Evolutionary conservation across 2,329 filamentous ascomycete species (phyloP), one percentile per base, ranked within the genome.

Genomic region (Nothopassalora personata): DNA sequence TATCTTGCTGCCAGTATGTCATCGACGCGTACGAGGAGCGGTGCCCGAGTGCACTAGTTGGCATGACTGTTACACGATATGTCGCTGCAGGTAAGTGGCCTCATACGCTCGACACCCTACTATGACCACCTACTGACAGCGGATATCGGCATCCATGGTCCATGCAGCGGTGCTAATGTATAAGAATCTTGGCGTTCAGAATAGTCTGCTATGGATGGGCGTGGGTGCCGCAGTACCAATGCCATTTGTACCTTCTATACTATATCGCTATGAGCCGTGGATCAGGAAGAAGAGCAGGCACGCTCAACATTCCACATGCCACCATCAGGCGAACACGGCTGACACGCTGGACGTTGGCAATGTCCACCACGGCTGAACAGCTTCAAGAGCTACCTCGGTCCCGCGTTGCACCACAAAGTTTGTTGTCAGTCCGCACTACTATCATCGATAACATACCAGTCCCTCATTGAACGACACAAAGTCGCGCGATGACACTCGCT

Each of bases 21-120:
- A 84, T 84, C 54, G 81, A 84, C 63, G 75, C 74, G 7, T 85
- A 84, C 62, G 79, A 80, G 43, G 74, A 75, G 10, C 81, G 81
- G 60, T 76, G 81, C 0, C 81, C 80, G 1, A 76, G 72, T 3
- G 80, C 79, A 0, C 68, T 82, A 19, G 76, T 76, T 0, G 72
- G 68, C 10, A 68, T 75, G 10, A 73, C 75, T 11, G 55, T 77
- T n/a, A 70, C 75, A 8, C 60, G 75, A 13, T 77, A 77, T 53
- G 57, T 75, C n/a, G 34, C 51, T n/a, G 49, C 33, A 15, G 48
- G 56, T 46, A 45, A 5, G 33, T 45, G 9, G 34, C 34, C n/a
- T 36, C 31, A 3, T 36, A 8, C 15, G 15, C n/a, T 10, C 18
- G 7, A 19, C 31, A 36, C 28, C n/a, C n/a, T n/a, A n/a, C n/a